Evolutionary conservation across 2,329 filamentous ascomycete species (phyloP), one percentile per base, ranked within the genome.

Genomic region (Gnomoniopsis smithogilvyi): DNA sequence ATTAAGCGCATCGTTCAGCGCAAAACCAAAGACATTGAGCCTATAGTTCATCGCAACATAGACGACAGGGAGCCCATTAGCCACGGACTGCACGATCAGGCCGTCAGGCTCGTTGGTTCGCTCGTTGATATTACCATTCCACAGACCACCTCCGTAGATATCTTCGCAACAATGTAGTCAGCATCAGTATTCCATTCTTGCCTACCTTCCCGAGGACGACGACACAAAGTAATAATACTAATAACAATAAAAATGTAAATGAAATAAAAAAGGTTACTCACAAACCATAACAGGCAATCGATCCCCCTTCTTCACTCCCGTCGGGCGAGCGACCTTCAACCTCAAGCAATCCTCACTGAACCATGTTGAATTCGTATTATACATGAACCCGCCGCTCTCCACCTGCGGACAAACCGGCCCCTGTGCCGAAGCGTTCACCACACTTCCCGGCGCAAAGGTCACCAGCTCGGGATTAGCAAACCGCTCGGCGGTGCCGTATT

Each of bases 311-410:
- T 24, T 12, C 34, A 52, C 51, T 6, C 51, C 51, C 8, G 51
- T 21, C 7, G 51, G 51, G n/a, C 51, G 34, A 2, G 51, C 51
- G 4, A 52, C 51, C 51, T 52, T 52, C 34, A 52, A 26, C 51
- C 34, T 41, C 21, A 52, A 24, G 34, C 51, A 52, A 36, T 52
- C 51, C 51, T 52, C 51, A 38, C 51, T 52, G 24, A 52, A 52
- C 51, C 51, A 52, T 3, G 51, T 52, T 21, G 51, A 41, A 36
- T 52, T 52, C 7, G 51, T 26, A 19, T 41, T 52, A 24, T 52
- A 52, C 34, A 52, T 26, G 14, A 26, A 52, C 21, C 51, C 51
- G 51, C 34, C 51, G 22, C 30, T 26, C 51, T 12, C 17, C 12
- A 52, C 51, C 22, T 52, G 51, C 51, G 51, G 51, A 41, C 51